Conservation (phyloP, 148 eudicot species). For the Selenicereus undatus region DNA sequence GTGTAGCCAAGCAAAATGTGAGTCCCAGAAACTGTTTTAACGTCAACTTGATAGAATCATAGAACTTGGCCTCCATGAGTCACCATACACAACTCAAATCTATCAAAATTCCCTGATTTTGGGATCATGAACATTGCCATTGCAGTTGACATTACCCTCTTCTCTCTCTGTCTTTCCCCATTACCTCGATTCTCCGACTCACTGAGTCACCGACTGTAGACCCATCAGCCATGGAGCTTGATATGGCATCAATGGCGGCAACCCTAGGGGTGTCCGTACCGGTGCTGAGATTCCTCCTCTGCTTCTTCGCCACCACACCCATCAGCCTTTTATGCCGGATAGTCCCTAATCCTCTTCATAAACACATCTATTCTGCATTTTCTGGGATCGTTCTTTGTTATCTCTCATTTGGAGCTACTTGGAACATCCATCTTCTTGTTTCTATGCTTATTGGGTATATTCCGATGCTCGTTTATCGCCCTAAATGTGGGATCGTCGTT, state of each 20-base stretch:
- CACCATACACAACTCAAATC: background rate
- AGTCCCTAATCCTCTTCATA: constrained; percentile 59
- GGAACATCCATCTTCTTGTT: constrained; percentile 79
- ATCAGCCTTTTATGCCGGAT: constrained; percentile 66
- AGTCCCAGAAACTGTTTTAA: background rate
- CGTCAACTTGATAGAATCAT: background rate
- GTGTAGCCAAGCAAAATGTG: background rate
- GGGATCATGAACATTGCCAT: background rate
- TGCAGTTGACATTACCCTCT: background rate
- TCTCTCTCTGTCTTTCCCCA: background rate
- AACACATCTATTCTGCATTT: constrained; percentile 65
- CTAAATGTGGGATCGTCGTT: constrained; percentile 69
- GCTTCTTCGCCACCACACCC: constrained; percentile 77
- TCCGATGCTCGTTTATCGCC: constrained; percentile 58
- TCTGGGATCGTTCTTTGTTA: constrained; percentile 71
- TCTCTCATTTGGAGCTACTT: constrained; percentile 75
- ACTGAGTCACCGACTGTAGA: too few relatives aligned
- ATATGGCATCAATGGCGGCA: constrained; percentile 65
- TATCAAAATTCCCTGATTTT: background rate
- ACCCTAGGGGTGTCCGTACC: constrained; percentile 70
- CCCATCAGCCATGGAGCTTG: constrained; percentile 42
- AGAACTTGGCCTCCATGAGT: background rate
- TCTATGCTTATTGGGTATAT: constrained; percentile 68
- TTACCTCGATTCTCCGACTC: too few relatives aligned
- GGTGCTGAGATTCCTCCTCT: constrained; percentile 70